Conservation (phyloP, 805 yeast genomes). For the Wickerhamiella sorbophila region DNA sequence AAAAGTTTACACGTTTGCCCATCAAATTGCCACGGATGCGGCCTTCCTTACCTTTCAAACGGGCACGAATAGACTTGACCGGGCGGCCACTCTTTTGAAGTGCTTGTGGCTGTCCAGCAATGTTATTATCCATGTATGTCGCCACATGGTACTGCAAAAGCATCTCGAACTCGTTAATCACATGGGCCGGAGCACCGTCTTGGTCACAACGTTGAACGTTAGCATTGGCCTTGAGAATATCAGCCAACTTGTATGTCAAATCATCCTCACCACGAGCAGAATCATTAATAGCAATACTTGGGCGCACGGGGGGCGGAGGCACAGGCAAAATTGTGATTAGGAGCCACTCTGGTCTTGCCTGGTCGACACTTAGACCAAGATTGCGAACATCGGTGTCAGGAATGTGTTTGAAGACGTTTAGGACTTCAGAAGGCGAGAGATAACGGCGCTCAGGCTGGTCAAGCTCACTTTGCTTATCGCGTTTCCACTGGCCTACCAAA, state of each 20-base stretch:
- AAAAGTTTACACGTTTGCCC: constrained; percentile 99
- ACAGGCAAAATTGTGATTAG: constrained; percentile 94
- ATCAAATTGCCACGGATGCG: constrained; percentile 95
- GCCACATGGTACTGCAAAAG: constrained; percentile 95
- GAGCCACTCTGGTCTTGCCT: constrained; percentile 98
- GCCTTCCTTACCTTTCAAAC: constrained; percentile 98
- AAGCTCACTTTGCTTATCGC: constrained; percentile 66
- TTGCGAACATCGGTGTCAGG: constrained; percentile 66
- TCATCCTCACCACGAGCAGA: constrained; percentile 99
- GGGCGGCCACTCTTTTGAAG: constrained; percentile 98
- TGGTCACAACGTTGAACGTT: constrained; percentile 94
- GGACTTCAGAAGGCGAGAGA: constrained; percentile 75
- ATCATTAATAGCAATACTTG: constrained; percentile 94
- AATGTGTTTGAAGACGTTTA: constrained; percentile 84
- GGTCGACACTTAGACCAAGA: constrained; percentile 87
- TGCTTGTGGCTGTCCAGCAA: constrained; percentile 99
- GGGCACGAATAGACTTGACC: constrained; percentile 95
- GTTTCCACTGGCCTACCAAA: constrained; percentile 97
- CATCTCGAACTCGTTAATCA: constrained; percentile 89
- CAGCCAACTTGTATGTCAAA: constrained; percentile 91
- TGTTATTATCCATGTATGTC: constrained; percentile 98
- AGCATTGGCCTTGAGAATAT: constrained; percentile 88
- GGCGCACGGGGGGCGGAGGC: constrained; percentile 99
- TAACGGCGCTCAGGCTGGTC: constrained; percentile 87
- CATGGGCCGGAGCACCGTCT: constrained; percentile 99